Evolutionary conservation across 305 asterid species (phyloP).

Genomic region (Fraxinus albicans): DNA sequence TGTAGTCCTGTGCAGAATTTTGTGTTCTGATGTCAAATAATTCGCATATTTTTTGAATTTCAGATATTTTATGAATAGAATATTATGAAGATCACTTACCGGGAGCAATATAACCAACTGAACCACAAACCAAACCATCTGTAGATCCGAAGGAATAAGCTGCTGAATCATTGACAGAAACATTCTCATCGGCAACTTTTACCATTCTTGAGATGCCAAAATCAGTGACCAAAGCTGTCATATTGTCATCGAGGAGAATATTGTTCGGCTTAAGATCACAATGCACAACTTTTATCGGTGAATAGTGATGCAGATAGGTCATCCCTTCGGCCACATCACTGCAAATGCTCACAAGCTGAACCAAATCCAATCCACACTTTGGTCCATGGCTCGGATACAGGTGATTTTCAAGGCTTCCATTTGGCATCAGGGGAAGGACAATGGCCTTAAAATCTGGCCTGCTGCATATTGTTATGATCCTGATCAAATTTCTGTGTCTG

Average conservation of each 20-base stretch:
- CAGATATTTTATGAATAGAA: not conserved
- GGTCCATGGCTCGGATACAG: slow-evolving; percentile 47
- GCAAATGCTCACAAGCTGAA: slow-evolving; percentile 60
- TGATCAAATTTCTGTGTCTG: slow-evolving; percentile 71
- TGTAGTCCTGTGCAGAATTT: not conserved
- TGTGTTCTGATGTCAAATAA: not conserved
- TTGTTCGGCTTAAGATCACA: slow-evolving; percentile 91
- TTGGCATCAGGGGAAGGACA: slow-evolving; percentile 76
- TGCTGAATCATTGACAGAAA: slow-evolving; percentile 38
- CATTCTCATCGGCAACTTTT: slow-evolving; percentile 36
- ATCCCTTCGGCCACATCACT: slow-evolving; percentile 82
- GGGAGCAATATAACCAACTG: slow-evolving; percentile 86
- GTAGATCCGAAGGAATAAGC: slow-evolving; percentile 53
- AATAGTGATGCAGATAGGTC: slow-evolving; percentile 75
- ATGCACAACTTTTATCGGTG: slow-evolving; percentile 76
- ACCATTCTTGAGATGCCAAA: slow-evolving; percentile 73
- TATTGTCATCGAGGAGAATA: slow-evolving; percentile 66
- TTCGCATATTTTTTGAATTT: not conserved
- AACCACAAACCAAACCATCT: slow-evolving; percentile 76
- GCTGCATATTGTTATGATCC: slow-evolving; percentile 75
- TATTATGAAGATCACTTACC: slow-evolving; percentile 37
- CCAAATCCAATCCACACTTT: slow-evolving; percentile 40
- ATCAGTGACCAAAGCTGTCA: slow-evolving; percentile 78
- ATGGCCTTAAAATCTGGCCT: slow-evolving; percentile 82
- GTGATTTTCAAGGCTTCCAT: slow-evolving; percentile 82